Conservation (phyloP, 2,329 filamentous ascomycete genomes). For the Uncinocarpus reesii region DNA sequence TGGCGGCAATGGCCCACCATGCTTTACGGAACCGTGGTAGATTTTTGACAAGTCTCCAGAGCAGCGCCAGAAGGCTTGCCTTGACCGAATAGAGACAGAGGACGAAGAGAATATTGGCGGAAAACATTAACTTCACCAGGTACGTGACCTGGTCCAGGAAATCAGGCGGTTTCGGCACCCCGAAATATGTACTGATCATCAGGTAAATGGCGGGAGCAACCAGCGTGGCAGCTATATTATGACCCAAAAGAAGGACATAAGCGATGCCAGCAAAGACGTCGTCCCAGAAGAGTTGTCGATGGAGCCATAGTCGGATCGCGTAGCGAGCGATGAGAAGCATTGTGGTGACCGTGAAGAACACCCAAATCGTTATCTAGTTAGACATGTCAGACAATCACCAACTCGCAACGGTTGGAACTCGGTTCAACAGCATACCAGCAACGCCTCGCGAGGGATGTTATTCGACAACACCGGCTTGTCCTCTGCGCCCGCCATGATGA, state of each 20-base stretch:
- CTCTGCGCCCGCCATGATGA: slow-evolving; percentile 7
- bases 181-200: slow-evolving; percentile 8
- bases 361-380: slow-evolving; percentile 13
- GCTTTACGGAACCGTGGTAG: slow-evolving; percentile 7
- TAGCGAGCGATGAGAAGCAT: slow-evolving; percentile 11
- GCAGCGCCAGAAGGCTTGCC: slow-evolving; percentile 12
- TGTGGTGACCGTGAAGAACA: slow-evolving; percentile 11
- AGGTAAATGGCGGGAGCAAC: slow-evolving; percentile 10
- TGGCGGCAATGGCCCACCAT: slow-evolving; percentile 12
- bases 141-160: slow-evolving; percentile 10
- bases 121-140: slow-evolving; percentile 10
- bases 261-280: slow-evolving; percentile 12
- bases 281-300: slow-evolving; percentile 15
- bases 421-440: slow-evolving; percentile 7
- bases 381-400: too few species aligned
- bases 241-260: slow-evolving; percentile 9
- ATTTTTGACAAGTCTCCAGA: slow-evolving; percentile 13
- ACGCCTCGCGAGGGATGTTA: slow-evolving; percentile 5
- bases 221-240: slow-evolving; percentile 10
- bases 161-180: slow-evolving; percentile 4
- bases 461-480: slow-evolving; percentile 8
- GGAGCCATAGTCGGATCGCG: slow-evolving; percentile 14
- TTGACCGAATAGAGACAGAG: slow-evolving; percentile 13
- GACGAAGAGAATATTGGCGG: slow-evolving; percentile 8
- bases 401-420: too few species aligned